Base-by-base conservation (phyloP, 176 grass and related monocot species). In the Olyra latifolia region DNA sequence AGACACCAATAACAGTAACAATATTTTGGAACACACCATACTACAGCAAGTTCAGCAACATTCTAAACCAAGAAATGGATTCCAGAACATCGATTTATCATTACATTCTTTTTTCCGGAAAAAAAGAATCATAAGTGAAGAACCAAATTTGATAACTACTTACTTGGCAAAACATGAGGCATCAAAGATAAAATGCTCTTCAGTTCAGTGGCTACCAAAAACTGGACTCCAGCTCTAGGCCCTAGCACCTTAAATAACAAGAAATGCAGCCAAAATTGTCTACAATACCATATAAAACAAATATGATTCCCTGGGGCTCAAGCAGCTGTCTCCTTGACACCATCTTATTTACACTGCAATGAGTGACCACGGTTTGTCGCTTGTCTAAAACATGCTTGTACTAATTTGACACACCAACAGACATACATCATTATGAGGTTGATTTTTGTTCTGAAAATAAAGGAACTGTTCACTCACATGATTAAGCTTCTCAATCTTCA, bases 401-500 rank as follows among this genome's bases (percentile, higher is more conserved):
- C 32, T 75, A 80, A 80, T 70, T 74, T 25, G 62, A 62, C 24
- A 69, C 43, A 4, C 44, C 56, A 69, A 89, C 7, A 64, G 30
- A 65, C 39, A 81, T 54, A 22, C 40, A 25, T 14, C 17, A 15
- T 41, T 15, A 80, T 2, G 24, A 64, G 56, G 23, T 35, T 77
- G 77, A 80, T 68, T 43, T 55, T 24, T 20, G 24, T 42, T 66
- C n/a, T 70, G 49, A 72, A 50, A 47, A 72, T 38, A 54, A 87
- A 69, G 49, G 19, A 80, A 82, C 81, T 88, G 81, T 89, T 75
- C 65, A 82, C 92, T 95, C 84, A 99, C 96, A 93, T 95, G 90
- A 89, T 59, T 32, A 91, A 55, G 78, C 54, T 89, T 90, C 61
- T 63, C 66, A 42, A 75, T 55, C 72, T 84, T 91, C 73, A 82